Evolutionary conservation across 2,329 filamentous ascomycete genomes (phyloP).

Genomic region (Plectosphaerella sp.): DNA sequence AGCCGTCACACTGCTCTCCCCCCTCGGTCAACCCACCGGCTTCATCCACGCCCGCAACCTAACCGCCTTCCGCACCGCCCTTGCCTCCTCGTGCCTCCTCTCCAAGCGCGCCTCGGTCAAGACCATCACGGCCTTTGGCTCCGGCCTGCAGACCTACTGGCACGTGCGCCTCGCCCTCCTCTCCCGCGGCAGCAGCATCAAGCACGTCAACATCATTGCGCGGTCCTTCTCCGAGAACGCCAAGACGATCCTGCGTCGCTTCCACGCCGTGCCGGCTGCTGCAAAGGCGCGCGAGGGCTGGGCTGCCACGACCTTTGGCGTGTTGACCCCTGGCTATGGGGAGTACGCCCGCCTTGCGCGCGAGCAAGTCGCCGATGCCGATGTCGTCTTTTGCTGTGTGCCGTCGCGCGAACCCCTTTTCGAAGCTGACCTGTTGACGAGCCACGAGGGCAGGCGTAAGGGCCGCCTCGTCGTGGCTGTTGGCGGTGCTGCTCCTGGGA

Average conservation of each 20-base stretch:
- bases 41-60: slow-evolving; percentile 70
- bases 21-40: slow-evolving; percentile 55
- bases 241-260: slow-evolving; percentile 42
- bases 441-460: slow-evolving; percentile 63
- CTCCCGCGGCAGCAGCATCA: slow-evolving; percentile 65
- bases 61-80: slow-evolving; percentile 76
- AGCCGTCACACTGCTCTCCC: slow-evolving; percentile 64
- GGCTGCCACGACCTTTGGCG: slow-evolving; percentile 60
- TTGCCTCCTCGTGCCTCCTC: slow-evolving; percentile 65
- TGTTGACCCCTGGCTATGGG: slow-evolving; percentile 65
- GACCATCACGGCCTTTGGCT: slow-evolving; percentile 79
- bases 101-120: slow-evolving; percentile 63
- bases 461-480: slow-evolving; percentile 69
- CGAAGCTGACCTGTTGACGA: slow-evolving; percentile 67
- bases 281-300: slow-evolving; percentile 58
- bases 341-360: slow-evolving; percentile 64
- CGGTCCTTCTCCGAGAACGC: slow-evolving; percentile 61
- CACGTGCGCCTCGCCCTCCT: slow-evolving; percentile 81
- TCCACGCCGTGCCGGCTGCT: slow-evolving; percentile 36
- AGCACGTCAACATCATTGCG: slow-evolving; percentile 79
- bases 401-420: slow-evolving; percentile 73
- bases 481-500: slow-evolving; percentile 64
- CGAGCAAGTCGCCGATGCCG: slow-evolving; percentile 65
- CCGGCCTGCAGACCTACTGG: slow-evolving; percentile 91
- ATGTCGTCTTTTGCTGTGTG: slow-evolving; percentile 87